phyloP scores from a whole-genome alignment of 768 basidiomycete genomes.

The Galerina marginata region DNA sequence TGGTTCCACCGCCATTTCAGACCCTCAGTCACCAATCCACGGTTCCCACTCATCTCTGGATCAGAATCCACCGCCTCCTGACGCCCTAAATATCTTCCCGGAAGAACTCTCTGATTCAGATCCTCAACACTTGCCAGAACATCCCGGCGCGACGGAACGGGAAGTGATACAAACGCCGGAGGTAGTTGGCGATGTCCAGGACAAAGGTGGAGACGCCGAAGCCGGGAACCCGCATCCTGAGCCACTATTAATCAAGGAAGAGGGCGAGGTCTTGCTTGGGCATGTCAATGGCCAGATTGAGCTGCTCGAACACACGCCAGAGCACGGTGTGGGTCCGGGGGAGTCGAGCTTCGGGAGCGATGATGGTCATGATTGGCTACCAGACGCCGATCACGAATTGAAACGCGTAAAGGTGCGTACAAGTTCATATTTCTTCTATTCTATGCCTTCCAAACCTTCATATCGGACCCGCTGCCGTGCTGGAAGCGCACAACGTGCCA shows the following conservation, averaged over 20 bases:
- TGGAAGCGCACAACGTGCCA: conserved; percentile 9
- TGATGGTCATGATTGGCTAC: conserved; percentile 64
- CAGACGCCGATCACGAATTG: conserved; percentile 72
- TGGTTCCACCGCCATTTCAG: conserved; percentile 27
- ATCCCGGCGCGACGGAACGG: conserved; percentile 15
- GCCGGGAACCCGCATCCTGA: conserved; percentile 27
- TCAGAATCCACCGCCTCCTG: conserved; percentile 18
- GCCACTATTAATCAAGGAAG: conserved; percentile 39
- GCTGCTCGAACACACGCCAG: conserved; percentile 50
- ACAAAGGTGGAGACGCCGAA: conserved; percentile 21
- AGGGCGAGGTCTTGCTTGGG: conserved; percentile 37
- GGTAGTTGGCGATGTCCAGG: conserved; percentile 16
- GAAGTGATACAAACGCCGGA: conserved; percentile 17
- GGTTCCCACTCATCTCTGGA: conserved; percentile 22
- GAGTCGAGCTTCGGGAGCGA: conserved; percentile 47
- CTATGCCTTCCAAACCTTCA: background rate
- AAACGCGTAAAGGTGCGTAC: conserved; percentile 83
- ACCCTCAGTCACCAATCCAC: conserved; percentile 24
- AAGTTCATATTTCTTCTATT: conserved; percentile 1
- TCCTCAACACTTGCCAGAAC: conserved; percentile 6
- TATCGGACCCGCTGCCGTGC: conserved; percentile 6
- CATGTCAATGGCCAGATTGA: conserved; percentile 50
- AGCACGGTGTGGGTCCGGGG: conserved; percentile 39
- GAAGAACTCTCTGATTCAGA: conserved; percentile 13
- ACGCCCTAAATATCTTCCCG: conserved; percentile 16